These are phyloP conservation scores for Gnetum montanum DNA, from an alignment of 75 land plant genomes.

Conservation along the genomic window DNA sequence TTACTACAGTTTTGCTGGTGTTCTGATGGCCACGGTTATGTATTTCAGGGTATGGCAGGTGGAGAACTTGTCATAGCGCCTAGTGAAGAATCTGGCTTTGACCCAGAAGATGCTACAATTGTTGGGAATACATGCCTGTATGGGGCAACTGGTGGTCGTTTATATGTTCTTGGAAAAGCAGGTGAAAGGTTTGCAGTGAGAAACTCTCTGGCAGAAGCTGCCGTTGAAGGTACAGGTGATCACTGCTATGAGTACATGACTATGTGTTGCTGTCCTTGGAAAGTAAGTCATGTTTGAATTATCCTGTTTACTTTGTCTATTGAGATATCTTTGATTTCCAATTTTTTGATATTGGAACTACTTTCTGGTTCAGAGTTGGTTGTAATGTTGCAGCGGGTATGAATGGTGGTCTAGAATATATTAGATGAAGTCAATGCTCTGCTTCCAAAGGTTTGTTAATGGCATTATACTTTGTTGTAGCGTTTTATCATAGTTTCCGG, in stretches of 20 bases:
- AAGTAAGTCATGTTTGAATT: slow-evolving; percentile 85
- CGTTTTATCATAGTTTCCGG: no score
- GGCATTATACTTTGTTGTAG: no score
- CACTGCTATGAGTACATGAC: slow-evolving; percentile 99
- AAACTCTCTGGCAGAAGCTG: slow-evolving; percentile 90
- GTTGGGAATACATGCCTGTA: slow-evolving; percentile 96
- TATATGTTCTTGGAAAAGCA: slow-evolving; percentile 88
- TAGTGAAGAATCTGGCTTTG: slow-evolving; percentile 55
- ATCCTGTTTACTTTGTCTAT: no score
- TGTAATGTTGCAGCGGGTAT: slow-evolving; percentile 99
- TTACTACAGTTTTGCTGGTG: slow-evolving; percentile 2
- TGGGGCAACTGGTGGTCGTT: slow-evolving; percentile 96
- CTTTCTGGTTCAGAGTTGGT: slow-evolving; percentile 57
- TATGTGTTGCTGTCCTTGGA: slow-evolving; percentile 93
- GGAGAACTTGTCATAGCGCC: slow-evolving; percentile 90
- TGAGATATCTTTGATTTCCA: no score
- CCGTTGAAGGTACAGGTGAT: slow-evolving; percentile 96
- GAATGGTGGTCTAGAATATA: slow-evolving; percentile 94
- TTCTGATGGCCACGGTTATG: not conserved
- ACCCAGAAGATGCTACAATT: slow-evolving; percentile 87
- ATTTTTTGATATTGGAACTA: no score
- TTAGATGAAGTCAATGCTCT: slow-evolving; percentile 95
- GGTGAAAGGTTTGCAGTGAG: slow-evolving; percentile 99
- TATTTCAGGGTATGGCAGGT: slow-evolving; percentile 92
- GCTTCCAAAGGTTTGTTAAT: slow-evolving; percentile 68